A percentile compares a stretch with the other conserved stretches of the same genome.
Evolutionary conservation across 2,329 filamentous ascomycete genomes (phyloP).

Genomic region (Fusarium sp.): DNA sequence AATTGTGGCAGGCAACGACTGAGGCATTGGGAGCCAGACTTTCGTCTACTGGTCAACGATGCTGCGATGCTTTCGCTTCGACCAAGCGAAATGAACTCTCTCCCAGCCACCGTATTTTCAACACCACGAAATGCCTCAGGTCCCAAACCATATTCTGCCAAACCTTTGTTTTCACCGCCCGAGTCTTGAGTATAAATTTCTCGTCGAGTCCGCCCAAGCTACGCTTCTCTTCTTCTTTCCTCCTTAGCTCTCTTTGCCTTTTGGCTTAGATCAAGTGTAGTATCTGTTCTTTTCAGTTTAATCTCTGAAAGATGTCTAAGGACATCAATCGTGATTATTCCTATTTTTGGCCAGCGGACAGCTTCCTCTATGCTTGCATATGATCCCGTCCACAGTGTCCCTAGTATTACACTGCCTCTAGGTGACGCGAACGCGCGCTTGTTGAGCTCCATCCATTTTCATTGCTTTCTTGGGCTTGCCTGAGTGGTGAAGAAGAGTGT

Average conservation of each 20-base stretch:
- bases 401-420: slow-evolving; percentile 55
- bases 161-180: background rate
- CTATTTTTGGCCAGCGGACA: slow-evolving; percentile 60
- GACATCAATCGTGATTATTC: slow-evolving; percentile 81
- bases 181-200: slow-evolving; percentile 33
- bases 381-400: slow-evolving; percentile 49
- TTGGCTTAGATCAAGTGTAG: slow-evolving; percentile 93
- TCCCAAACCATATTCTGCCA: slow-evolving; percentile 3
- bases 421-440: slow-evolving; percentile 48
- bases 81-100: slow-evolving; percentile 6
- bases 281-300: slow-evolving; percentile 98
- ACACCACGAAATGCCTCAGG: background rate
- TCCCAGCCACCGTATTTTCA: slow-evolving; percentile 16
- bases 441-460: slow-evolving; percentile 40
- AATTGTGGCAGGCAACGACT: background rate
- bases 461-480: slow-evolving; percentile 48
- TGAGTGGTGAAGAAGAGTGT: slow-evolving; percentile 47
- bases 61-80: background rate
- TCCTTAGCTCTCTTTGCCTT: slow-evolving; percentile 59
- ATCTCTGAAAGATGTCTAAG: slow-evolving; percentile 86
- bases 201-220: slow-evolving; percentile 10
- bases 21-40: background rate
- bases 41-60: background rate
- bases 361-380: slow-evolving; percentile 51
- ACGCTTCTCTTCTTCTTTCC: slow-evolving; percentile 42